phyloP scores from a whole-genome alignment of 192 early-diverging fungal genomes.

The Umbelopsis vinacea region DNA sequence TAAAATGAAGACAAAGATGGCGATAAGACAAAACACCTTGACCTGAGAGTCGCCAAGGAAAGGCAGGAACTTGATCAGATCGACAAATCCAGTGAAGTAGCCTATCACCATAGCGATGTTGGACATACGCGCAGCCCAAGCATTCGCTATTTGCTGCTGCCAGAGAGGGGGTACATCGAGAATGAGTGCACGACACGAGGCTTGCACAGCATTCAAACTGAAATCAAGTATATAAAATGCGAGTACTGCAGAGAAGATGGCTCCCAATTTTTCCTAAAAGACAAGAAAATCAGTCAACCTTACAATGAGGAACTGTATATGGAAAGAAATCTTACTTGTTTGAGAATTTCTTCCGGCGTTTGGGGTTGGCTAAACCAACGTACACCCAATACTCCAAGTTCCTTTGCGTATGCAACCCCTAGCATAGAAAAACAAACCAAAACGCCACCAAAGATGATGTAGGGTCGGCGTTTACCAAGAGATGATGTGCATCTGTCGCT shows the following conservation, averaged over 20 bases:
- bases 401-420: slow-evolving; percentile 76
- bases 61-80: slow-evolving; percentile 70
- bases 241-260: slow-evolving; percentile 74
- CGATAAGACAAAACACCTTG: slow-evolving; percentile 78
- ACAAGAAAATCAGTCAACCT: background rate
- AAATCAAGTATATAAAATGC: slow-evolving; percentile 95
- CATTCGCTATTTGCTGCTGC: slow-evolving; percentile 83
- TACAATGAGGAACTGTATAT: background rate
- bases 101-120: slow-evolving; percentile 83
- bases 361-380: slow-evolving; percentile 9
- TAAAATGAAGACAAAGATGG: slow-evolving; percentile 61
- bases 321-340: slow-evolving; percentile 1
- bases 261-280: slow-evolving; percentile 29
- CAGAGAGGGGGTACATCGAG: slow-evolving; percentile 80
- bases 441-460: slow-evolving; percentile 71
- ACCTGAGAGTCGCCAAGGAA: slow-evolving; percentile 77
- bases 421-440: slow-evolving; percentile 68
- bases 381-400: slow-evolving; percentile 48
- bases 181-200: slow-evolving; percentile 81
- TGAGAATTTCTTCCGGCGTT: slow-evolving; percentile 3
- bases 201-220: slow-evolving; percentile 88
- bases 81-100: slow-evolving; percentile 84
- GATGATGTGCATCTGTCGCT: slow-evolving; percentile 75
- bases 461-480: slow-evolving; percentile 84
- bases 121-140: slow-evolving; percentile 87